A percentile compares a stretch with the other conserved stretches of the same genome.
Evolutionary conservation across 1,284 basidiomycete species (phyloP).

Genomic region (Melampsora abietis-canadensis): DNA sequence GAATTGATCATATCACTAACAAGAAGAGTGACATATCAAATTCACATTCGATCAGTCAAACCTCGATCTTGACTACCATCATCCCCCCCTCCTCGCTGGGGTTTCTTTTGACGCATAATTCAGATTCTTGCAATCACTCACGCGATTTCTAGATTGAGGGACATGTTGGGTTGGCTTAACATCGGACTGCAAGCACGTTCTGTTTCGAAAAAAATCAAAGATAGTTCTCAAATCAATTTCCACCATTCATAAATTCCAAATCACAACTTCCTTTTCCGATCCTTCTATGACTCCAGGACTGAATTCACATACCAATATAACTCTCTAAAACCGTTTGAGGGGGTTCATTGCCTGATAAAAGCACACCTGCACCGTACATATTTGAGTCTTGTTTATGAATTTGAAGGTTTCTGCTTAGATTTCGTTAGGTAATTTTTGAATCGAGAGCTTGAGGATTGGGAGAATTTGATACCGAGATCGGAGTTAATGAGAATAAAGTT

Average conservation of each 20-base stretch:
- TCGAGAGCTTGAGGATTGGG: too few relatives aligned
- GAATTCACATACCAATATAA: not conserved
- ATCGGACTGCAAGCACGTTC: slow-evolving; percentile 83
- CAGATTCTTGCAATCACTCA: slow-evolving; percentile 56
- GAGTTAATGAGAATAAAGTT: too few relatives aligned
- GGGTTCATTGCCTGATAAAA: not conserved
- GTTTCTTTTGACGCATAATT: not conserved
- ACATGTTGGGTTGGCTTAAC: slow-evolving; percentile 82
- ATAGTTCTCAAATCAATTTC: too few relatives aligned
- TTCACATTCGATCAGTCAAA: not conserved
- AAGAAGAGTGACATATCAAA: not conserved
- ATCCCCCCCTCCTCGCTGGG: not conserved
- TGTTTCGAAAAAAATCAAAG: slow-evolving; percentile 27
- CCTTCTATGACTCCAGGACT: too few relatives aligned
- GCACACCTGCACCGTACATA: not conserved
- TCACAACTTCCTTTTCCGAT: too few relatives aligned
- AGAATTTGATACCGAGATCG: too few relatives aligned
- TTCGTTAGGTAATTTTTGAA: too few relatives aligned
- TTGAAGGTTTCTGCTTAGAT: too few relatives aligned
- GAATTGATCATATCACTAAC: slow-evolving; percentile 67
- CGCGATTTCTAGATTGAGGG: slow-evolving; percentile 86
- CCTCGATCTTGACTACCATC: not conserved
- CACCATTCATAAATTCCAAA: too few relatives aligned
- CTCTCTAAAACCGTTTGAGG: not conserved
- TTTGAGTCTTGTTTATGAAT: not conserved